These are phyloP conservation scores for Diplodia corticola DNA, from an alignment of 2,329 filamentous ascomycete genomes.

Conservation along the genomic window DNA sequence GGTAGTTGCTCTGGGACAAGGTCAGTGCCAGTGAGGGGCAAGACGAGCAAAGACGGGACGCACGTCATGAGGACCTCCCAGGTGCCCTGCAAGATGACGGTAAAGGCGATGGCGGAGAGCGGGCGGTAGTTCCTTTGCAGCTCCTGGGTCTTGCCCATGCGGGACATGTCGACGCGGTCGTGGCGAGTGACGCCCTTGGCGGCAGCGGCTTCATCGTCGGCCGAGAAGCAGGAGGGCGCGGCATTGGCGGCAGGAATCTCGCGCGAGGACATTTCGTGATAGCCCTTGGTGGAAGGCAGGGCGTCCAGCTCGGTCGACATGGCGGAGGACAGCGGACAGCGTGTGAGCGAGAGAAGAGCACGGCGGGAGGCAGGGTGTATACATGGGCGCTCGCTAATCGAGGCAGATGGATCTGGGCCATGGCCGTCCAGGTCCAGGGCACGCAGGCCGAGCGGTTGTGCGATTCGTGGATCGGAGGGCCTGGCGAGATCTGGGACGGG, in stretches of 20 bases:
- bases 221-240: background rate
- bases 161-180: slow-evolving; percentile 43
- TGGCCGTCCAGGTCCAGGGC: background rate
- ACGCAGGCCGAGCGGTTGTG: background rate
- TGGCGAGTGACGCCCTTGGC: slow-evolving; percentile 20
- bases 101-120: slow-evolving; percentile 54
- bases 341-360: background rate
- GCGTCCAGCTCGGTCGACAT: background rate
- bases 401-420: background rate
- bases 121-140: slow-evolving; percentile 54
- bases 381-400: background rate
- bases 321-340: too few relatives aligned
- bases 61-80: slow-evolving; percentile 54
- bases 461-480: background rate
- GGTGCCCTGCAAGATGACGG: slow-evolving; percentile 54
- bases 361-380: background rate
- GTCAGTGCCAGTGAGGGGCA: background rate
- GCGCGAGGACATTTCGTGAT: background rate
- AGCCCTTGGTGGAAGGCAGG: background rate
- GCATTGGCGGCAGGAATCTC: background rate
- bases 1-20: slow-evolving; percentile 8
- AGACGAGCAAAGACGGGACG: background rate
- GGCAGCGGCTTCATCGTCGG: background rate
- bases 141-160: slow-evolving; percentile 54
- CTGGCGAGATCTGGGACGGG: slow-evolving; percentile 37